A percentile compares a stretch with the other conserved stretches of the same genome.
phyloP scores from a whole-genome alignment of 2,329 filamentous ascomycete species.

The Lachnellula suecica region DNA sequence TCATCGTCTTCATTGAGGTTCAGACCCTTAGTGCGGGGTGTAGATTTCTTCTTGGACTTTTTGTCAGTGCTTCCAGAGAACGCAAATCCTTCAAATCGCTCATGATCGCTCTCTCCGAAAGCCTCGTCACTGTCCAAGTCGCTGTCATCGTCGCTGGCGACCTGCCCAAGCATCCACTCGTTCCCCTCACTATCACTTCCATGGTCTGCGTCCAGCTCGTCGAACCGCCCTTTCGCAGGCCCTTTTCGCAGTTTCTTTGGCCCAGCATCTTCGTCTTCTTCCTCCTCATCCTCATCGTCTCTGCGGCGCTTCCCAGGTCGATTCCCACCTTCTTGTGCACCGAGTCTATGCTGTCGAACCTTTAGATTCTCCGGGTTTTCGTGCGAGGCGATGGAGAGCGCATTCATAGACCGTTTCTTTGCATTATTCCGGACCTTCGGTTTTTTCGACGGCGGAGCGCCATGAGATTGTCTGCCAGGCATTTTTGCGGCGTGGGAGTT shows the following conservation, averaged over 20 bases:
- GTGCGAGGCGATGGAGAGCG: conserved; percentile 63
- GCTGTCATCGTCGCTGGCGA: conserved; percentile 65
- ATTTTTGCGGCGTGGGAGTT: conserved; percentile 21
- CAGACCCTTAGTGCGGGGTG: conserved; percentile 43
- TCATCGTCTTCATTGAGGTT: conserved; percentile 50
- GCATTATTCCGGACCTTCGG: conserved; percentile 41
- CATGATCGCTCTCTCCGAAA: conserved; percentile 70
- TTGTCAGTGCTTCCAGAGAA: conserved; percentile 59
- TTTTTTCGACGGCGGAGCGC: conserved; percentile 28
- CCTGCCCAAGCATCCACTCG: conserved; percentile 65
- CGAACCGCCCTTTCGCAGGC: conserved; percentile 29
- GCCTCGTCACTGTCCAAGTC: conserved; percentile 72
- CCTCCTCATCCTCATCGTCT: conserved; percentile 44
- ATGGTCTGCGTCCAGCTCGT: conserved; percentile 50
- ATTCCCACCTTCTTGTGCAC: conserved; percentile 46
- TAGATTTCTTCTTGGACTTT: conserved; percentile 46
- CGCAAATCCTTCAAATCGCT: conserved; percentile 65
- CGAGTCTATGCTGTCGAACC: conserved; percentile 56
- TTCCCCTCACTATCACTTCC: conserved; percentile 71
- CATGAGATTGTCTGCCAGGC: conserved; percentile 36
- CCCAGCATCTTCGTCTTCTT: conserved; percentile 36
- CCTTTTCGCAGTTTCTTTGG: conserved; percentile 33
- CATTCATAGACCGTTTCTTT: conserved; percentile 50
- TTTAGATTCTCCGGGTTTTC: conserved; percentile 51
- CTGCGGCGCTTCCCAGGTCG: conserved; percentile 37